Percentiles rank a stretch among this genome's conserved stretches.
Conservation (phyloP, 805 yeast species). For the Candida maris region DNA sequence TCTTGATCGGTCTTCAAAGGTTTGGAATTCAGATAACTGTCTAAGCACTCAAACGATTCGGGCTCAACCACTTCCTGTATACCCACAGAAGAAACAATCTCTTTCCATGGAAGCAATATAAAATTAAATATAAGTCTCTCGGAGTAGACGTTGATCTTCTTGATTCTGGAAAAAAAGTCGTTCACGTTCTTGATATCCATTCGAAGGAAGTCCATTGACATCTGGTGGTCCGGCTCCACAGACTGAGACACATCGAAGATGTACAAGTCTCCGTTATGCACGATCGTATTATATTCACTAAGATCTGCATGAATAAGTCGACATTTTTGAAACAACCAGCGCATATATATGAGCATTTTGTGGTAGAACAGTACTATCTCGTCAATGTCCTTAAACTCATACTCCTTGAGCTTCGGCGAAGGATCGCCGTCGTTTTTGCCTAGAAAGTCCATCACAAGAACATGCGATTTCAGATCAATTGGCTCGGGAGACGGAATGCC, state of each 20-base stretch:
- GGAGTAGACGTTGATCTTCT: constrained; percentile 71
- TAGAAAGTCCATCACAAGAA: constrained; percentile 89
- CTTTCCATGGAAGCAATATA: constrained; percentile 48
- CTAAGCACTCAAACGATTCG: constrained; percentile 41
- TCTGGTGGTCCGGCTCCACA: constrained; percentile 97
- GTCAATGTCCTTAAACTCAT: constrained; percentile 63
- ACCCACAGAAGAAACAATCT: constrained; percentile 21
- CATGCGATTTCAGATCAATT: constrained; percentile 81
- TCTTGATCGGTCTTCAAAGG: constrained; percentile 56
- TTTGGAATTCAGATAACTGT: constrained; percentile 41
- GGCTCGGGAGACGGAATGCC: constrained; percentile 97
- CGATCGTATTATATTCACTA: constrained; percentile 89
- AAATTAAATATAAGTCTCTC: constrained; percentile 81
- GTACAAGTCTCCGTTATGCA: constrained; percentile 73
- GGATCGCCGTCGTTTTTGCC: constrained; percentile 80
- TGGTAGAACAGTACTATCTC: constrained; percentile 67
- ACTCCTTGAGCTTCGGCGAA: constrained; percentile 85
- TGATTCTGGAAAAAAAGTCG: constrained; percentile 71
- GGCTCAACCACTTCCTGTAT: constrained; percentile 32
- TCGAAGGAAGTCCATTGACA: constrained; percentile 88
- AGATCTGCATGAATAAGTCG: constrained; percentile 94
- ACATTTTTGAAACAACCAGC: constrained; percentile 84
- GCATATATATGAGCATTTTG: constrained; percentile 78
- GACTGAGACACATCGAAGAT: constrained; percentile 96
- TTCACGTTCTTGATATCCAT: constrained; percentile 98